Base-by-base conservation (phyloP, 371 early-diverging fungal species). In the Conidiobolus incongruus region DNA sequence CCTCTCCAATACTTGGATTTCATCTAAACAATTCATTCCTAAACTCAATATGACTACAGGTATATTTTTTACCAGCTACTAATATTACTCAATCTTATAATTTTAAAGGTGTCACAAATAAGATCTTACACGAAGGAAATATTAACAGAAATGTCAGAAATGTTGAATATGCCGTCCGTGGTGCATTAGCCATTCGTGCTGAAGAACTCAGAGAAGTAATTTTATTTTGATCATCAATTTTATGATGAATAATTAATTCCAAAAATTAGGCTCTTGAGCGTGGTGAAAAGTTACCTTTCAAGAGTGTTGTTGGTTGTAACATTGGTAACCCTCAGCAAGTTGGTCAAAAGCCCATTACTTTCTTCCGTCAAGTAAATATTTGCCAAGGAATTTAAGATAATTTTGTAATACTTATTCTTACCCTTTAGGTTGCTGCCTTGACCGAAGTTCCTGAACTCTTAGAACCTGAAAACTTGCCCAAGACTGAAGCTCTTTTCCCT, bases 291-390 rank as follows among this genome's bases (percentile, higher is more conserved):
- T 62, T 77, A 23, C 75, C 78, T 1, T 96, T 94, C 56, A 61
- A 69, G 33, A 58, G 65, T 30, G 70, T 92, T 47, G 75, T 81
- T 30, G 72, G 70, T 52, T 90, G 92, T 66, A 96, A 96, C 58
- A 94, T 96, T 51, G 95, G 97, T 49, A 96, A 96, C 63, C 97
- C 97, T 31, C 95, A 96, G 60, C 86, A 87, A 58, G 69, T 96
- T 8, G 58, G 66, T 33, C 96, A 96, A 61, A 73, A 76, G 50
- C 96, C 96, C n/a, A 82, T 96, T 55, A 87, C 97, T 16, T 96
- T 92, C 54, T 80, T 88, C 65, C 78, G 97, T 47, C 94, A 95
- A 68, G 85, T 81, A 63, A 51, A 29, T 31, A 28, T 16, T n/a
- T n/a, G n/a, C n/a, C n/a, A n/a, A n/a, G n/a, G n/a, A n/a, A n/a